Base-by-base conservation (phyloP, 148 eudicot genomes). In the Nepenthes gracilis region DNA sequence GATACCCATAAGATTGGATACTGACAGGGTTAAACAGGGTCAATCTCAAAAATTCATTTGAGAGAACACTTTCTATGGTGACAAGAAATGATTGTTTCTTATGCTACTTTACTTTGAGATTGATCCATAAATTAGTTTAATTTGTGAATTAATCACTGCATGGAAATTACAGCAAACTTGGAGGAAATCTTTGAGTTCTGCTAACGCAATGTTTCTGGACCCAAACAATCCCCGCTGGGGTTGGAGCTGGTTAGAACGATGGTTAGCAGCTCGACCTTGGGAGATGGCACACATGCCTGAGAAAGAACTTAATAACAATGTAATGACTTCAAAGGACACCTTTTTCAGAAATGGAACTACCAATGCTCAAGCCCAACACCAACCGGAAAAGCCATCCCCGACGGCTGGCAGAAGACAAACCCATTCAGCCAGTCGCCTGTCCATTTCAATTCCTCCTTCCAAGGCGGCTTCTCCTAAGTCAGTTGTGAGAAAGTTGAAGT, bases 241-340 rank as follows among this genome's bases (percentile, higher is more conserved):
- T 12, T 92, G 98, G 98, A 84, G 98, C 74, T 92, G 98, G 96
- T 71, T 92, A 70, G 98, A 92, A 54, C 67, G 98, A 40, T 92
- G 90, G 85, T 77, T 86, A 94, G 90, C 94, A 12, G 89, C 82
- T 45, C 72, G 81, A 43, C 88, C 91, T 15, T 84, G 88, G 86
- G 97, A 91, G 73, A 54, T 64, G 33, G 72, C 70, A 12, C 70
- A 71, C 37, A 58, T 47, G 2, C 54, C 81, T 9, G 88, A 83
- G 35, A 76, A 80, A 60, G 81, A 65, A 10, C 49, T 57, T 48
- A 75, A 78, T 10, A 84, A 90, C 40, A 87, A 77, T 58, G 13
- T 37, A 4, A 71, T 61, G 47, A 47, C 12, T 32, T 32, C 70
- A 65, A 67, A 62, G 52, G 57, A 52, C 43, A 55, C 35, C 32